These are phyloP conservation scores for Eucalyptus sp. DNA, from an alignment of 345 rosid species.

Conservation along the genomic window DNA sequence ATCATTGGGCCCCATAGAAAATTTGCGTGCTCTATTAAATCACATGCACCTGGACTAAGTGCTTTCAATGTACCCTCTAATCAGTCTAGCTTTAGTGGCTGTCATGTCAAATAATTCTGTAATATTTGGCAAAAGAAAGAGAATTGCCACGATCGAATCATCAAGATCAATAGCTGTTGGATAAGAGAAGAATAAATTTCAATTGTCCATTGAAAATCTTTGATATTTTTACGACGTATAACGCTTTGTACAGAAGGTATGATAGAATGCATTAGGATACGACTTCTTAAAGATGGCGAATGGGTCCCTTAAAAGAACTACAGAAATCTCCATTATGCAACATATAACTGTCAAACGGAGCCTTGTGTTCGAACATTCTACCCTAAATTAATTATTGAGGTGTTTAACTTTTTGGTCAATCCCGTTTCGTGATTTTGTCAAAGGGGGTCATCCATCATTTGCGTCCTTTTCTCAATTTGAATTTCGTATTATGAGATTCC, in stretches of 20 bases:
- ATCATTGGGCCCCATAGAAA: neutral
- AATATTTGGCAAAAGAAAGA: neutral
- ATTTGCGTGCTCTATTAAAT: neutral
- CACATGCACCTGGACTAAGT: neutral
- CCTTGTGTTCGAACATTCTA: neutral
- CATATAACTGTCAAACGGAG: neutral
- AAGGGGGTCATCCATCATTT: neutral
- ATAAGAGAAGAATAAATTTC: neutral
- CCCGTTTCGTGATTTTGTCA: neutral
- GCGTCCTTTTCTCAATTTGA: neutral
- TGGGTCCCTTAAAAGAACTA: neutral
- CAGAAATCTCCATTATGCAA: neutral
- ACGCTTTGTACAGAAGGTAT: neutral
- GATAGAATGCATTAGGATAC: fast-evolving
- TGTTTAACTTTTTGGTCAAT: neutral
- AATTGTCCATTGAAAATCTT: neutral
- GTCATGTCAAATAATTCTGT: neutral
- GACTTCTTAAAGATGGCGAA: neutral
- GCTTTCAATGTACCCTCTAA: neutral
- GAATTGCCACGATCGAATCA: neutral
- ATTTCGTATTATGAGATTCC: neutral
- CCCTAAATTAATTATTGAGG: neutral
- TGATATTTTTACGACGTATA: neutral
- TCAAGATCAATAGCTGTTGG: neutral
- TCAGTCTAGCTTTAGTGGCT: neutral